Evolutionary conservation across 345 rosid species (phyloP).

Genomic region (Gossypium ekmanianum): DNA sequence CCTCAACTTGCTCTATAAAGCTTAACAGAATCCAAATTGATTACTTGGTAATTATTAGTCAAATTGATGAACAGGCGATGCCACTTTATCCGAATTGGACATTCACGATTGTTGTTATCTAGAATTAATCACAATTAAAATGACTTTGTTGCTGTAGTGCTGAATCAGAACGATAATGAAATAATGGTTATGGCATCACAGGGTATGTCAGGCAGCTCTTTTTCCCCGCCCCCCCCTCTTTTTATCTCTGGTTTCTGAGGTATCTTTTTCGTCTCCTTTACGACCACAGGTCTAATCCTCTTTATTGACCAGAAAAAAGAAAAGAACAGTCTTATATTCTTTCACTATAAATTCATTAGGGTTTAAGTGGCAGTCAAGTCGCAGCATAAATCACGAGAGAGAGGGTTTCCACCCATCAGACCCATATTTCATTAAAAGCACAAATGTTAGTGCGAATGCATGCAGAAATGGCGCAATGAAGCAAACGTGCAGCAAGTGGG

Average conservation of each 20-base stretch:
- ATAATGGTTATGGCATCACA: too few species aligned
- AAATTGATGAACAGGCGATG: constrained; percentile 5
- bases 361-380: not conserved
- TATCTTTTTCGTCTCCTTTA: not conserved
- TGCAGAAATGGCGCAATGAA: not conserved
- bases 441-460: not conserved
- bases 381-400: not conserved
- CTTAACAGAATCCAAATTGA: not conserved
- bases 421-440: constrained; percentile 1
- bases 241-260: too few species aligned
- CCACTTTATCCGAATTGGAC: not conserved
- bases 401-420: not conserved
- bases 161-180: not conserved
- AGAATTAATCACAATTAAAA: too few species aligned
- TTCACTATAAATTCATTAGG: not conserved
- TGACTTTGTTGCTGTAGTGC: not conserved
- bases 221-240: fast-evolving
- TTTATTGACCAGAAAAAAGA: too few species aligned
- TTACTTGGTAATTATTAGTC: not conserved
- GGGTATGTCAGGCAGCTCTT: too few species aligned
- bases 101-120: not conserved
- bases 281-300: not conserved
- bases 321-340: not conserved
- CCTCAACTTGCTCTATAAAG: not conserved
- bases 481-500: too few species aligned